Evolutionary conservation across 495 filamentous ascomycete genomes (phyloP).

Genomic region (Lasiosphaeria ovina): DNA sequence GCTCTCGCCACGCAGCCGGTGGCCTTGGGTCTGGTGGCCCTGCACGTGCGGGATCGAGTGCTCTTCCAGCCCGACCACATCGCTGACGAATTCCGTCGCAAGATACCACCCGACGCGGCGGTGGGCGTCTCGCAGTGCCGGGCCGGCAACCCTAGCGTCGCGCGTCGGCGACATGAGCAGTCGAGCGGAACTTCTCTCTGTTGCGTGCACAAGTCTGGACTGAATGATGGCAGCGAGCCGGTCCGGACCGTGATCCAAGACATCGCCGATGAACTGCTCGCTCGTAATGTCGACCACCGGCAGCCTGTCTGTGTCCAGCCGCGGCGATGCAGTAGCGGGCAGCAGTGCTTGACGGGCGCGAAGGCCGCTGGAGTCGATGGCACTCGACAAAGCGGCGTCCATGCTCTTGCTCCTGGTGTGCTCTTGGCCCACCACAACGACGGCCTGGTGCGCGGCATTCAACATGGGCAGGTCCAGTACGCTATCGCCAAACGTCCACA

Average conservation of each 20-base stretch:
- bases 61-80: slow-evolving; percentile 54
- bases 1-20: slow-evolving; percentile 51
- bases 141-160: slow-evolving; percentile 48
- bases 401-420: slow-evolving; percentile 54
- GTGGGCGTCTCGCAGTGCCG: slow-evolving; percentile 52
- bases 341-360: slow-evolving; percentile 49
- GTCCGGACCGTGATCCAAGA: slow-evolving; percentile 24
- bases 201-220: slow-evolving; percentile 40
- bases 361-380: slow-evolving; percentile 45
- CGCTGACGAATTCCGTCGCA: slow-evolving; percentile 46
- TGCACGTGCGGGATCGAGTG: slow-evolving; percentile 55
- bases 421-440: slow-evolving; percentile 58
- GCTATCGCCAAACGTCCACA: slow-evolving; percentile 65
- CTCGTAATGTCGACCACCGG: slow-evolving; percentile 43
- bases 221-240: slow-evolving; percentile 2
- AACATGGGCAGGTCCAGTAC: slow-evolving; percentile 61
- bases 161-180: slow-evolving; percentile 59
- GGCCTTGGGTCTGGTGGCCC: slow-evolving; percentile 46
- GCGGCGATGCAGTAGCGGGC: slow-evolving; percentile 35
- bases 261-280: slow-evolving; percentile 36
- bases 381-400: slow-evolving; percentile 46
- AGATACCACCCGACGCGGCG: slow-evolving; percentile 53
- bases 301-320: slow-evolving; percentile 47
- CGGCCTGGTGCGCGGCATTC: slow-evolving; percentile 49
- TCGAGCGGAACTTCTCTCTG: slow-evolving; percentile 44